phyloP scores from a whole-genome alignment of 2,329 filamentous ascomycete species.

The Alternaria arborescens region DNA sequence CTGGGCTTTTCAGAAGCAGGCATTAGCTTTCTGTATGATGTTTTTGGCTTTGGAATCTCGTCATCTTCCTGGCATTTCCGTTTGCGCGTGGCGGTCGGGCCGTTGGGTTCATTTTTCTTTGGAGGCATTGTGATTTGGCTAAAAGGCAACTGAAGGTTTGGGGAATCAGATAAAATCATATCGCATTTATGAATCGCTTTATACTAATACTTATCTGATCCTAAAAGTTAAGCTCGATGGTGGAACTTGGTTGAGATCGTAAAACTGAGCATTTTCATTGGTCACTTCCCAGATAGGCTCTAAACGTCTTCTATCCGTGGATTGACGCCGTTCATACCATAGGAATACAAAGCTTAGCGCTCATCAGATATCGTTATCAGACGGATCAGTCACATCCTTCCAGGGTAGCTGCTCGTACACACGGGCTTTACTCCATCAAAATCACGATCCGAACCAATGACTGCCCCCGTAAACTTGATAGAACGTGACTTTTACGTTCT shows the following conservation, averaged over 20 bases:
- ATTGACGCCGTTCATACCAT: background rate
- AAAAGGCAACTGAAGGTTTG: background rate
- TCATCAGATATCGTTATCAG: background rate
- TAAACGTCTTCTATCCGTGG: background rate
- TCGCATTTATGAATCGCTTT: too few species aligned
- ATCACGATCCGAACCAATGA: background rate
- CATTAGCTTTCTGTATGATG: background rate
- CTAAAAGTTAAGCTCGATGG: background rate
- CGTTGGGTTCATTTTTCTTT: background rate
- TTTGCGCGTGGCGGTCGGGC: background rate
- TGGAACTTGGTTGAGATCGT: background rate
- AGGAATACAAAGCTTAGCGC: background rate
- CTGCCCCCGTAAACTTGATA: background rate
- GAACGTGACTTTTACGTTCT: background rate
- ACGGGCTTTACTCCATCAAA: background rate
- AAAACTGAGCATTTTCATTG: background rate
- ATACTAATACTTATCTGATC: background rate
- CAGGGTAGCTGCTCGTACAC: background rate
- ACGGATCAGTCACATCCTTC: background rate
- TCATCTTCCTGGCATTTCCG: background rate
- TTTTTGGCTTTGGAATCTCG: background rate
- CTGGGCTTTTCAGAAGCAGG: background rate
- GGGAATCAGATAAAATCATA: too few species aligned
- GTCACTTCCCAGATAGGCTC: background rate
- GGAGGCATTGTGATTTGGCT: background rate